Evolutionary conservation across 2,329 filamentous ascomycete species (phyloP), one percentile per base, ranked within the genome.

Genomic region (Arthrobotrys megalospora): DNA sequence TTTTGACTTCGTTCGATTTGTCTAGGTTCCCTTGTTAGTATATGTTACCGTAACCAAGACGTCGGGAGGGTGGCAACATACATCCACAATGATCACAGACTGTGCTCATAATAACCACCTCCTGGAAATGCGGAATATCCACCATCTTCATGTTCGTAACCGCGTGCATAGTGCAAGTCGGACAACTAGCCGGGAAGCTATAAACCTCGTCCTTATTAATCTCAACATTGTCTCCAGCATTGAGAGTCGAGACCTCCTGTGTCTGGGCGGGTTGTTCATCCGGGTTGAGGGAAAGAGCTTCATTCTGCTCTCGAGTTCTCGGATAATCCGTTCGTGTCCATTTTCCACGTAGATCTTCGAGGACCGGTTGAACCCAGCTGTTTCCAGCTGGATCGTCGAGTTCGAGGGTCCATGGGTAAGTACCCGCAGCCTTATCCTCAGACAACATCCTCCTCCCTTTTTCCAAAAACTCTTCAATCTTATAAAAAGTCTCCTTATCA

Each of bases 61-160:
- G 12, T 11, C n/a, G 28, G 81, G 80, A 80, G 14, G 16, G 14
- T n/a, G 21, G n/a, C 14, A n/a, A 28, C 84, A 41, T 69, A 82
- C 80, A 97, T 73, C 95, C 95, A 84, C 96, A 99, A 84, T 91
- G 88, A 32, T 95, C 91, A 85, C 96, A 99, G 32, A 93, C 91
- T 1, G 95, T 98, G 81, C 91, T 94, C 93, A 97, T 98, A 82
- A 99, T 88, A 47, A 97, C 91, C 2, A 99, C 96, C 83, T 98
- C 93, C 86, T 97, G 97, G 87, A 99, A 99, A 86, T 97, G 92
- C 0, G 96, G 96, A 80, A 99, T 97, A 82, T 97, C 93, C 72
- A 98, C 93, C 91, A 97, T 97, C 87, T 97, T 97, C 93, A 97
- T 97, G 85, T 97, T 94, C 8, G 96, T 97, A 3, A 90, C 90